Evolutionary conservation across 2,329 filamentous ascomycete genomes (phyloP), one percentile per base, ranked within the genome.

Genomic region (Colletotrichum sp.): DNA sequence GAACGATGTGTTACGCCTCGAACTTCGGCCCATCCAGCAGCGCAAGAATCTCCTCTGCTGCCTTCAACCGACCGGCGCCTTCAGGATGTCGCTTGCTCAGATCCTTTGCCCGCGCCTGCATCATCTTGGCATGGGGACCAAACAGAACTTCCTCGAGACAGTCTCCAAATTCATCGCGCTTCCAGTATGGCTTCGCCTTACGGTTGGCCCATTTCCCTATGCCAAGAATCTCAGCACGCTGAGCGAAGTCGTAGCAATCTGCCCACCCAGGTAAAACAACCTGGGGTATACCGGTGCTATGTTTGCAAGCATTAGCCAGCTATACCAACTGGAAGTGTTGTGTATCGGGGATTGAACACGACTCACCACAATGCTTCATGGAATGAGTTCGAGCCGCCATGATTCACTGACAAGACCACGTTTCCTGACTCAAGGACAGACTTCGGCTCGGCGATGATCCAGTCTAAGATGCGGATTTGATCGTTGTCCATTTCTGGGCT

Each of bases 301-400:
- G 6, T 24, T 32, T 13, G n/a, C 10, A 8, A n/a, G 16, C 21
- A 28, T 30, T 28, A 52, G 44, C n/a, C 5, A 32, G 3, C 2
- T 21, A 24, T 52, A 2, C 8, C 13, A 55, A n/a, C 18, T 24
- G 13, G 3, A 15, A 34, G n/a, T 21, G 32, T 21, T 8, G 9
- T 13, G 24, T 21, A 15, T 18, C 28, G 24, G 13, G 16, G 8
- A 21, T 28, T 7, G 18, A 24, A 21, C 21, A 49, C 21, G 18
- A 68, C 65, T 78, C 79, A 85, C 85, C 80, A 79, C 12, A 85
- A 62, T 0, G 84, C 83, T 71, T 87, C 85, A 39, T 84, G 80
- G 77, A 83, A 86, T 0, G 86, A 88, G 71, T 87, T 89, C 0
- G 87, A 86, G 5, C 88, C 88, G 9, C 88, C 88, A 72, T 89